phyloP scores from a whole-genome alignment of 164 flowering plant genomes.

The Magnolia sinica region DNA sequence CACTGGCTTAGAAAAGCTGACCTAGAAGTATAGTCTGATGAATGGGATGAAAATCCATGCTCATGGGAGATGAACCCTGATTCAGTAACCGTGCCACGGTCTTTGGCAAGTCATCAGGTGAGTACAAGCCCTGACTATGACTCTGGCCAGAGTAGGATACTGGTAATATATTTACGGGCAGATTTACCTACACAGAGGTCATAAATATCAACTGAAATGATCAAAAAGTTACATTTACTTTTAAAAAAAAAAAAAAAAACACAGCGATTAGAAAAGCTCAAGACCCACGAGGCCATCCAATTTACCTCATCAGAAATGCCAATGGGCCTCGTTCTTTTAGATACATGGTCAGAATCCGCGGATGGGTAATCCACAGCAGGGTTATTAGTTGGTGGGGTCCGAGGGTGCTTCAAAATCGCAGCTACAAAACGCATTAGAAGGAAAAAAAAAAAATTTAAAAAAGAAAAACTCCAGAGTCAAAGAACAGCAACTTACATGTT shows the following conservation, averaged over 20 bases:
- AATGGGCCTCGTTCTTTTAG: conserved; percentile 65
- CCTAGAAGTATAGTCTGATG: conserved; percentile 78
- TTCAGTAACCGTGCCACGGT: conserved; percentile 50
- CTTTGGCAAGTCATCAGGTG: conserved; percentile 77
- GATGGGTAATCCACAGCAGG: conserved; percentile 66
- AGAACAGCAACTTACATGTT: not conserved
- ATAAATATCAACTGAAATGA: not conserved
- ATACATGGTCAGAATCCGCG: conserved; percentile 66
- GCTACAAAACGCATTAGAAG: conserved; percentile 12
- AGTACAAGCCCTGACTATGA: conserved; percentile 33
- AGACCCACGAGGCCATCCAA: not conserved
- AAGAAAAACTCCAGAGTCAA: not conserved
- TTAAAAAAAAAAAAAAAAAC: not conserved
- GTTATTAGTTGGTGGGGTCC: conserved; percentile 62
- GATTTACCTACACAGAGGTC: conserved; percentile 44
- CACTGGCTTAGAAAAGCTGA: conserved; percentile 23
- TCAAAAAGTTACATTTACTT: not conserved
- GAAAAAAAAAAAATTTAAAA: not conserved
- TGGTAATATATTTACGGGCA: conserved; percentile 63
- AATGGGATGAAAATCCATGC: conserved; percentile 94
- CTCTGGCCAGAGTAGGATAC: conserved; percentile 53
- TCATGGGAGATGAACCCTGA: conserved; percentile 76
- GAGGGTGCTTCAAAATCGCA: conserved; percentile 71
- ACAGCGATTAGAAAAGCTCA: not conserved
- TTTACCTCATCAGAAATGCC: conserved; percentile 72